Evolutionary conservation across 1,284 basidiomycete species (phyloP).

Genomic region (Tylopilus sp.): DNA sequence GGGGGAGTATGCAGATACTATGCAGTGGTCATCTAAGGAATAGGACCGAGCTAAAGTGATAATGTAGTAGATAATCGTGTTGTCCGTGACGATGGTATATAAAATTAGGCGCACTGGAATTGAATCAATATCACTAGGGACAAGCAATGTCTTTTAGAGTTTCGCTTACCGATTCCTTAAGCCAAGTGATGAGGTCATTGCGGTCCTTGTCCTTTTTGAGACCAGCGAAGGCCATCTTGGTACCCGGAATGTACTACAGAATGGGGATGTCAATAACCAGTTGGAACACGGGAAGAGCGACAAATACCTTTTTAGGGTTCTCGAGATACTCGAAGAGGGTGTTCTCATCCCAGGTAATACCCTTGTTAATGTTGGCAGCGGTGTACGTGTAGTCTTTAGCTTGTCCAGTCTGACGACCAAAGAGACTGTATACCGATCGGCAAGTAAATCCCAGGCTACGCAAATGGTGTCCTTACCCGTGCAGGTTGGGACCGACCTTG

Average conservation of each 20-base stretch:
- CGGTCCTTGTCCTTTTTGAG: conserved; percentile 97
- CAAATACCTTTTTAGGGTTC: conserved; percentile 89
- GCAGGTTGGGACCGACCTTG: conserved; percentile 94
- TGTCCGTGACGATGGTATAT: conserved; percentile 16
- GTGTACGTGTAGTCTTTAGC: conserved; percentile 90
- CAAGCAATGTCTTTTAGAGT: neutral
- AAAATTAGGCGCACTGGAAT: conserved; percentile 28
- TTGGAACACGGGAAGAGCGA: neutral
- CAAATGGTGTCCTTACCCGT: conserved; percentile 59
- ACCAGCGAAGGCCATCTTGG: conserved; percentile 97
- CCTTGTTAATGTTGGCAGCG: conserved; percentile 96
- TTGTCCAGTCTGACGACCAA: conserved; percentile 90
- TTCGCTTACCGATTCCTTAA: conserved; percentile 66
- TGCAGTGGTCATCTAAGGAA: conserved; percentile 35
- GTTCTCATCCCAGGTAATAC: conserved; percentile 79
- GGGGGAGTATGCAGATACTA: conserved; percentile 27
- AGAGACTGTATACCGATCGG: conserved; percentile 44
- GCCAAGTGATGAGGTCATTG: conserved; percentile 80
- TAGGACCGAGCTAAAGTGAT: conserved; percentile 27
- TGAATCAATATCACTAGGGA: neutral
- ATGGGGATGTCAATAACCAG: neutral
- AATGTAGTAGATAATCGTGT: conserved; percentile 17
- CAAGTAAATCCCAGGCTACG: neutral
- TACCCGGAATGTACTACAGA: conserved; percentile 86
- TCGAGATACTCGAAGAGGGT: conserved; percentile 94